Evolutionary conservation across 352 stramenopile genomes (phyloP), one percentile per base, ranked within the genome.

Genomic region (Pythium apleroticum): DNA sequence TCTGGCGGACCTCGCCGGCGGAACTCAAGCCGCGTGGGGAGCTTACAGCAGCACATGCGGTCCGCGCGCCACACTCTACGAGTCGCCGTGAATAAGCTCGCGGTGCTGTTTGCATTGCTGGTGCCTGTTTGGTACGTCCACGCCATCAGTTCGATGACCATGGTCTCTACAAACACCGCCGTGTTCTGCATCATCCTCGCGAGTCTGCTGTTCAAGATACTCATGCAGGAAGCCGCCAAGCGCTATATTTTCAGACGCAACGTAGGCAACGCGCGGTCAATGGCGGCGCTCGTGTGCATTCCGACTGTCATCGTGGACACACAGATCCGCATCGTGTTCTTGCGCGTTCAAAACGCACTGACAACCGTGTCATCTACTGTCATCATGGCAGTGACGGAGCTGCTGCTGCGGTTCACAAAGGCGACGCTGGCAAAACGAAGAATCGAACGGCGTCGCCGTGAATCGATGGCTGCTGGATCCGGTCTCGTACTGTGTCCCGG

Each of bases 291-390:
- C 4, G 55, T 78, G 8, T 60, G 54, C 19, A 70, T 69, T 0
- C 66, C 73, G 30, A 76, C 68, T 3, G 70, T 84, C 25, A 48
- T 78, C 15, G 67, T 80, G 9, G 63, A 78, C 48, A 76, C 72
- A 9, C 71, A 80, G 49, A 62, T 78, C 17, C 71, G 71, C 0
- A 65, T 78, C 7, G 35, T 76, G 19, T 37, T 83, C 19, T 59
- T 83, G 35, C 70, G 63, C 4, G 53, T 67, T 19, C 27, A 60
- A 3, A 77, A 56, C n/a, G 17, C 69, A 0, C 62, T 41, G 11
- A 25, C 71, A n/a, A 73, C 66, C 0, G 50, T 76, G 1, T 62
- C 31, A 0, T 60, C 69, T 4, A 71, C 64, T 0, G 10, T 80
- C 4, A 25, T 65, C 5, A 49, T 77, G 15, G 68, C 66, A 6